Percentiles rank a stretch among this genome's conserved stretches.
phyloP scores from a whole-genome alignment of 2,329 filamentous ascomycete species.

The Trichoderma brevicompactum region DNA sequence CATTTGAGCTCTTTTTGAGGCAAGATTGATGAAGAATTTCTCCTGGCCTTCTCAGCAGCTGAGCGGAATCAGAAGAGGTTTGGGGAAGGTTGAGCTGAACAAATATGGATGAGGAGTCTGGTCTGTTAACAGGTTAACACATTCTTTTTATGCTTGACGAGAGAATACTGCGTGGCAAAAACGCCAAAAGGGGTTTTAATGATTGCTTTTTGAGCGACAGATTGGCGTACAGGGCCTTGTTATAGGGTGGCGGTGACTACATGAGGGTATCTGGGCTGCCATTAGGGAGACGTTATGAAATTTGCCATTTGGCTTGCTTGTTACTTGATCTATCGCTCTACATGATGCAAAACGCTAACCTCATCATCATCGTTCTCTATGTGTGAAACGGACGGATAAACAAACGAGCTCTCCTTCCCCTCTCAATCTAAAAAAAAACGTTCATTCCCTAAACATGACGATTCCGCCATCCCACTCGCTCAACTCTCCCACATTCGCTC shows the following conservation, averaged over 20 bases:
- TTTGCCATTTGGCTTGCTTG: neutral
- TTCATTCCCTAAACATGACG: constrained; percentile 45
- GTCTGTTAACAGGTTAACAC: too few relatives aligned
- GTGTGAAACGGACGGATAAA: neutral
- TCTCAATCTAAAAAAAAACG: too few relatives aligned
- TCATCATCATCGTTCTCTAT: neutral
- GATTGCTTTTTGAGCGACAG: neutral
- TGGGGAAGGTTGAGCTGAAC: too few relatives aligned
- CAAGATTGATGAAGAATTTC: neutral
- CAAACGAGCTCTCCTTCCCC: neutral
- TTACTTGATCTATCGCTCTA: neutral
- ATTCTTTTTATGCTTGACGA: too few relatives aligned
- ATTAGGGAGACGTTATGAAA: neutral
- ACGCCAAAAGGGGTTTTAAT: neutral
- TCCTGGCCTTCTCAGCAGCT: neutral
- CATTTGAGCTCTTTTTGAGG: neutral
- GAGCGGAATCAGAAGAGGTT: too few relatives aligned
- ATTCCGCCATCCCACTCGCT: constrained; percentile 43
- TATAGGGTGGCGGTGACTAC: neutral
- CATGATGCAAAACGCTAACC: neutral
- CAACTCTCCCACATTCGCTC: constrained; percentile 44
- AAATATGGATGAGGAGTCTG: too few relatives aligned
- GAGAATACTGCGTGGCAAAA: neutral
- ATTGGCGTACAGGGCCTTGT: neutral
- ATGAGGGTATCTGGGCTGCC: neutral